Percentiles rank a stretch among this genome's conserved stretches.
Evolutionary conservation across 768 basidiomycete genomes (phyloP).

Genomic region (Filobasidium floriforme): DNA sequence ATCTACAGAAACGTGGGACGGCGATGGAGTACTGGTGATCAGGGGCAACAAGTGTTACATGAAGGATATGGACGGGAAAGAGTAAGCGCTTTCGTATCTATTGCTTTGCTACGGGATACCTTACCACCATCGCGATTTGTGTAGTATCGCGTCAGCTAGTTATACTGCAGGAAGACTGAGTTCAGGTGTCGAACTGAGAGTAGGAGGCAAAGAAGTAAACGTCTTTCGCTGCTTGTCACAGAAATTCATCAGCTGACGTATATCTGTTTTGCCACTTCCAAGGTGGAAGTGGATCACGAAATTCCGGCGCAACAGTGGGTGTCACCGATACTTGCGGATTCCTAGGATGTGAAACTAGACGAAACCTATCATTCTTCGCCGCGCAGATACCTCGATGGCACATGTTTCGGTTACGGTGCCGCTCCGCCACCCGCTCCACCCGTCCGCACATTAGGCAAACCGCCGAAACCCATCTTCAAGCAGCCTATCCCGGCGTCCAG

Average conservation of each 20-base stretch:
- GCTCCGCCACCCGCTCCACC: not conserved
- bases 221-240: not conserved
- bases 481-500: constrained; percentile 27
- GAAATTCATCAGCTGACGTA: not conserved
- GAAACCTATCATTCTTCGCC: not conserved
- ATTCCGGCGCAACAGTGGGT: constrained; percentile 23
- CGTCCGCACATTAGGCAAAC: constrained; percentile 18
- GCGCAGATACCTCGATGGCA: constrained; percentile 22
- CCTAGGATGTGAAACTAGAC: not conserved
- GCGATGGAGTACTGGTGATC: constrained; percentile 38
- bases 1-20: constrained; percentile 43
- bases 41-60: constrained; percentile 31
- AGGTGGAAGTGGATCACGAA: constrained; percentile 25
- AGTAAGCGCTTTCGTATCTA: constrained; percentile 24
- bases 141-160: constrained; percentile 15
- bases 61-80: constrained; percentile 38
- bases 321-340: not conserved
- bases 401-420: constrained; percentile 21
- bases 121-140: not conserved
- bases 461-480: constrained; percentile 14
- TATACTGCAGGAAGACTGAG: constrained; percentile 23
- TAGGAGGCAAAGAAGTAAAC: constrained; percentile 29
- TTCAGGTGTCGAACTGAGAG: constrained; percentile 33
- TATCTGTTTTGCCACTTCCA: not conserved
- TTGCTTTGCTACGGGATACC: not conserved